Evolutionary conservation across 108 stramenopile genomes (phyloP).

Genomic region (Pseudonitzschia multistriata): DNA sequence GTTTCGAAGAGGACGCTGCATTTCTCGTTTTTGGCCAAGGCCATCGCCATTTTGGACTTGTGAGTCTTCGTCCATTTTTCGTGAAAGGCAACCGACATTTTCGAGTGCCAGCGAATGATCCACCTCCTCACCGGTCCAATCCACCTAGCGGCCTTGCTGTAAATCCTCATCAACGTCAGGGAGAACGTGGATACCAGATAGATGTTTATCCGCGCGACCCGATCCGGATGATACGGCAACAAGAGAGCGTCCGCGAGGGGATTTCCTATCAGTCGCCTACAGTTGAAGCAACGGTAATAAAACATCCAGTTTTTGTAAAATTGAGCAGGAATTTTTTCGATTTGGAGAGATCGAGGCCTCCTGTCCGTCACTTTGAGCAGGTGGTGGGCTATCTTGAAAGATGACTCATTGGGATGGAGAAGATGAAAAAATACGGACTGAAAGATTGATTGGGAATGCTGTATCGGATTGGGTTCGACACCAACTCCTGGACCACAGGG

Average conservation of each 20-base stretch:
- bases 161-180: conserved; percentile 41
- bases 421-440: conserved; percentile 49
- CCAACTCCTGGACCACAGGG: conserved; percentile 67
- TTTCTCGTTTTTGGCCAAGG: conserved; percentile 22
- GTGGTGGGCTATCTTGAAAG: conserved; percentile 67
- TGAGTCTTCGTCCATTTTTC: conserved; percentile 45
- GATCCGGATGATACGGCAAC: conserved; percentile 46
- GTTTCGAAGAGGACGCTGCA: conserved; percentile 16
- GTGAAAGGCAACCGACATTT: conserved; percentile 34
- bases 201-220: conserved; percentile 22
- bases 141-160: conserved; percentile 41
- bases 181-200: conserved; percentile 29
- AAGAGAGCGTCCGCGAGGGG: conserved; percentile 63
- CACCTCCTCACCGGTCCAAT: conserved; percentile 30
- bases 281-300: conserved; percentile 59
- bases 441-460: conserved; percentile 42
- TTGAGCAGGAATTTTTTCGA: conserved; percentile 13
- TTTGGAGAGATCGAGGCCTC: conserved; percentile 5
- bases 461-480: conserved; percentile 32
- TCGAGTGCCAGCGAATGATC: conserved; percentile 38
- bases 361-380: conserved; percentile 41
- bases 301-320: conserved; percentile 41
- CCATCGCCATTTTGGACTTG: conserved; percentile 41
- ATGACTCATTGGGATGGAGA: conserved; percentile 57
- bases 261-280: conserved; percentile 69